phyloP scores from a whole-genome alignment of 2,329 filamentous ascomycete species.

The Botrytis cinerea region DNA sequence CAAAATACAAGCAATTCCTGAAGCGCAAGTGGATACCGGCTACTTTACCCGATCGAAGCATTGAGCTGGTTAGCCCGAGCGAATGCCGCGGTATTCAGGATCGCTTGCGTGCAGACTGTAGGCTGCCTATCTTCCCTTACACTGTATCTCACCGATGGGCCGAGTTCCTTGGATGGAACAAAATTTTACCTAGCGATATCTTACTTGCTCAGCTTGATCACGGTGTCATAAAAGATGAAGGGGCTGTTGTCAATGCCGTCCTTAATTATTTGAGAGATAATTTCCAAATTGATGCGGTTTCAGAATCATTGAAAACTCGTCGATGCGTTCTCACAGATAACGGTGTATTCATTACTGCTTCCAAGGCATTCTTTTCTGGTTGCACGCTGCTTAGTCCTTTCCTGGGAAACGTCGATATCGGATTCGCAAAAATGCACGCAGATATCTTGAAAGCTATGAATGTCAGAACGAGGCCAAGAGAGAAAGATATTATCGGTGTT shows the following conservation, averaged over 20 bases:
- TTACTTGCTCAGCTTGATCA: conserved; percentile 32
- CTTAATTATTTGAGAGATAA: conserved; percentile 29
- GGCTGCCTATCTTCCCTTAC: conserved; percentile 28
- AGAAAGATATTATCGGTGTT: conserved; percentile 32
- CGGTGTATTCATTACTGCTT: conserved; percentile 26
- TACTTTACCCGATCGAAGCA: background rate
- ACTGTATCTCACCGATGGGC: conserved; percentile 28
- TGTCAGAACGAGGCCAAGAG: conserved; percentile 30
- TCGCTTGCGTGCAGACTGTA: conserved; percentile 27
- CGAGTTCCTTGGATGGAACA: conserved; percentile 31
- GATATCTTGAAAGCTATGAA: conserved; percentile 30
- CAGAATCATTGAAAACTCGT: conserved; percentile 22
- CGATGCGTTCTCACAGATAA: conserved; percentile 28
- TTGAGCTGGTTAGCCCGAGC: conserved; percentile 24
- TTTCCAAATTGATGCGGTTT: conserved; percentile 13
- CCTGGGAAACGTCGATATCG: conserved; percentile 32
- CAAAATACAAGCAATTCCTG: conserved; percentile 19
- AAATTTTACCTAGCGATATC: conserved; percentile 24
- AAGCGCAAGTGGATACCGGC: conserved; percentile 32
- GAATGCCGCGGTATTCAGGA: conserved; percentile 32
- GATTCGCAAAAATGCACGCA: conserved; percentile 31
- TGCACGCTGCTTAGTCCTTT: conserved; percentile 33
- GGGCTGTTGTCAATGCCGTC: conserved; percentile 30
- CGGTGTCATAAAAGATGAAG: conserved; percentile 26
- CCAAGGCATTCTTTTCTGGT: conserved; percentile 29